Base-by-base conservation (phyloP, 768 basidiomycete species). In the Solioccasus polychromus region DNA sequence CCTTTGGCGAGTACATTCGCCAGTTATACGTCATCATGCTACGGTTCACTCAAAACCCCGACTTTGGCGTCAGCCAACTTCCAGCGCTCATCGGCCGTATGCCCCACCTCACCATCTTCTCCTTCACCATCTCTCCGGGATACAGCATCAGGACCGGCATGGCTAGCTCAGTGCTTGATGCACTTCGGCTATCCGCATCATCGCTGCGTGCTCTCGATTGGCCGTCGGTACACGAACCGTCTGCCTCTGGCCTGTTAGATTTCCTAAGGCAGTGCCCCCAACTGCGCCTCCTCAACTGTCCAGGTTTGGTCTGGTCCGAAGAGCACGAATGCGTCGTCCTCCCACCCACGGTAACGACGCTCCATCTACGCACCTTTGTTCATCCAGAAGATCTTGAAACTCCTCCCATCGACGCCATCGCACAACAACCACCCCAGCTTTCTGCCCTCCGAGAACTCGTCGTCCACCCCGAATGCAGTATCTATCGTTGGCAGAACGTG, bases 21-120 rank as follows among this genome's bases (percentile, higher is more conserved):
- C 54, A 62, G 26, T 35, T 64, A n/a, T 61, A 66, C 37, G 42
- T 64, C 11, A 53, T 43, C 24, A 48, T 60, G 6, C n/a, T 59
- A 58, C 25, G n/a, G n/a, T n/a, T 57, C 61, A 28, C 42, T 4
- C 5, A 39, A 5, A 15, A 25, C 6, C 22, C 35, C 9, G 24
- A 23, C 11, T 53, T 57, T 3, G 39, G 35, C 2, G n/a, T n/a
- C n/a, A 34, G 50, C 2, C 31, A 32, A 12, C 52, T 61, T 0
- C 30, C 55, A 0, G 10, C 45, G 8, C 31, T 58, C 23, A 50
- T 64, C 38, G n/a, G 24, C 19, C 38, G 22, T 39, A 50, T 66
- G 45, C 49, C 47, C 3, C 31, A 50, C 39, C 55, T 64, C 2
- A 30, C 52, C 15, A 52, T 66, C 19, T 38, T 58, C 31, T 62